These are phyloP conservation scores for Crithidia fasciculata DNA, from an alignment of 208 protist genomes.

Conservation along the genomic window DNA sequence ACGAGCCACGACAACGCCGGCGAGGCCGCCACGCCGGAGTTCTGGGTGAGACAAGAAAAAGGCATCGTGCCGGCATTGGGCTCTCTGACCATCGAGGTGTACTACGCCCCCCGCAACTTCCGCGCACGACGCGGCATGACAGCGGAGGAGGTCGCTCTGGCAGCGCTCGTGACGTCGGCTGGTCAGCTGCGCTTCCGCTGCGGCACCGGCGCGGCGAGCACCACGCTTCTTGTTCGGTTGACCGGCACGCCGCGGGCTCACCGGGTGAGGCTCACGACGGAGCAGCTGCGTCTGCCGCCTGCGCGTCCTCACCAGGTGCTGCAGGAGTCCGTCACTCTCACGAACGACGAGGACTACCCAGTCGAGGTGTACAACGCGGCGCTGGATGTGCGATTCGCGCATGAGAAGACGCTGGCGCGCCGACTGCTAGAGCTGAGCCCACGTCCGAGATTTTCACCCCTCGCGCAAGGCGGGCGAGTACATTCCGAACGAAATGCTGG, in stretches of 20 bases:
- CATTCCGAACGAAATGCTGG: constrained; percentile 71
- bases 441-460: constrained; percentile 64
- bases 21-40: constrained; percentile 37
- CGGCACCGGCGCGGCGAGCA: constrained; percentile 50
- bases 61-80: constrained; percentile 77
- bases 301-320: constrained; percentile 76
- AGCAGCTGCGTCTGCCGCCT: constrained; percentile 66
- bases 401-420: constrained; percentile 76
- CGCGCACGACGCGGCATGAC: background rate
- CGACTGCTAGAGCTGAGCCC: constrained; percentile 32
- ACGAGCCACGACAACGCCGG: background rate
- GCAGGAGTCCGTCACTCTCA: constrained; percentile 70
- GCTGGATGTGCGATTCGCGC: constrained; percentile 71
- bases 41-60: constrained; percentile 67
- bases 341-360: constrained; percentile 81
- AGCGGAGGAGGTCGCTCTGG: background rate
- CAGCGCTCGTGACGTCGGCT: constrained; percentile 13
- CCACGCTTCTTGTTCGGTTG: constrained; percentile 55
- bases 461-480: constrained; percentile 62
- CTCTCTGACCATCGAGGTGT: constrained; percentile 66
- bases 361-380: constrained; percentile 92
- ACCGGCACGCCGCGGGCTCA: constrained; percentile 39
- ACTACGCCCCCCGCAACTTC: constrained; percentile 48
- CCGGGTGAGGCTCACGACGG: constrained; percentile 51
- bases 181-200: constrained; percentile 63